Evolutionary conservation across 805 yeast genomes (phyloP).

Genomic region (Cyberlindnera xishuangbannaensis): DNA sequence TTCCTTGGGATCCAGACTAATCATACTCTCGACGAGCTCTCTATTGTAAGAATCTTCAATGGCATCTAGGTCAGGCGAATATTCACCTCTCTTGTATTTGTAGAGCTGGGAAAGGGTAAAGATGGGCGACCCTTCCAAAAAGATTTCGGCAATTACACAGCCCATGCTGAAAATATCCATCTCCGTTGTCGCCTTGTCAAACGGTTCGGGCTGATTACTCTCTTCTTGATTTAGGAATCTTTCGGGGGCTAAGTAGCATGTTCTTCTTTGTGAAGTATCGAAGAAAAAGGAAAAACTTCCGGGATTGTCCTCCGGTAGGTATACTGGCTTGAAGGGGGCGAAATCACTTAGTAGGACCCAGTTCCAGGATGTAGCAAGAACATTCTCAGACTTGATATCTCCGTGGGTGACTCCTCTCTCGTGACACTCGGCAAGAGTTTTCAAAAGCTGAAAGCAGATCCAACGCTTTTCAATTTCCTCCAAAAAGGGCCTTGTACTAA

Average conservation of each 20-base stretch:
- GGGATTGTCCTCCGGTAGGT: conserved; percentile 88
- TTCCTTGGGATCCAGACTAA: conserved; percentile 52
- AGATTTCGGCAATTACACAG: conserved; percentile 87
- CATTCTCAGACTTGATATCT: conserved; percentile 86
- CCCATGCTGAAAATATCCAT: conserved; percentile 85
- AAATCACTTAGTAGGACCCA: conserved; percentile 83
- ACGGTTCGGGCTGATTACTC: conserved; percentile 9
- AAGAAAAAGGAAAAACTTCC: conserved; percentile 87
- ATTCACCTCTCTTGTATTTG: conserved; percentile 69
- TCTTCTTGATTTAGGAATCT: conserved; percentile 44
- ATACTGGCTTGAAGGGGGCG: conserved; percentile 77
- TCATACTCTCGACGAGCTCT: conserved; percentile 56
- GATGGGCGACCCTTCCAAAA: conserved; percentile 78
- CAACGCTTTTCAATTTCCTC: conserved; percentile 78
- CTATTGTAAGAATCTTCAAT: conserved; percentile 47
- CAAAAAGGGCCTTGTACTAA: conserved; percentile 82
- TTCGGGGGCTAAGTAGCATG: conserved; percentile 93
- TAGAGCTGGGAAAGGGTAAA: conserved; percentile 85
- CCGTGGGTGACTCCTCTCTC: conserved; percentile 66
- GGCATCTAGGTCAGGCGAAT: conserved; percentile 53
- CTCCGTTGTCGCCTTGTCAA: conserved; percentile 39
- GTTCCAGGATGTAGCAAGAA: conserved; percentile 81
- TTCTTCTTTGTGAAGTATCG: conserved; percentile 81
- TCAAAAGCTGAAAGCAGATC: conserved; percentile 73
- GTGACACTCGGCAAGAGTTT: conserved; percentile 62